Conservation (phyloP, 148 eudicot genomes). For the Chenopodium album region DNA sequence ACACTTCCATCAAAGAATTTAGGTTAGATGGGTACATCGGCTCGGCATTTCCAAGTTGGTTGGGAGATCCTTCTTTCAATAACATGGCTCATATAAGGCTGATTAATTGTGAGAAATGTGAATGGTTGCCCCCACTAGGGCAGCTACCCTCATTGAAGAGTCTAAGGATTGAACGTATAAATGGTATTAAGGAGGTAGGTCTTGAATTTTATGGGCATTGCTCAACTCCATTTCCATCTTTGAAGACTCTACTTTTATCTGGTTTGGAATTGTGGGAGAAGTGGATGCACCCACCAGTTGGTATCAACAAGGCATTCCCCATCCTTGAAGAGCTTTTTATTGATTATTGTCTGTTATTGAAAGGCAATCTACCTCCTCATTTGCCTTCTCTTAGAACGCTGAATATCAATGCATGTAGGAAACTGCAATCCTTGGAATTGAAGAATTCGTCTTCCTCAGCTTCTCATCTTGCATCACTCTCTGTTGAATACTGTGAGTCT, state of each 20-base stretch:
- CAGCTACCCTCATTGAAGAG: slow-evolving; percentile 6
- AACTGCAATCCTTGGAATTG: neutral
- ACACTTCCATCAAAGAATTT: neutral
- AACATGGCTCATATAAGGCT: neutral
- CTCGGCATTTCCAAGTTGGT: neutral
- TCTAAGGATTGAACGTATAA: neutral
- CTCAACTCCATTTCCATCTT: neutral
- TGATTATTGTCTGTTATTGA: neutral
- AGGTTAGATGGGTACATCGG: neutral
- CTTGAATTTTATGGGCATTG: slow-evolving; percentile 5
- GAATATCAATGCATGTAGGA: neutral
- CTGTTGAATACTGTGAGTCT: neutral
- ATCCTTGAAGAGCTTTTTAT: neutral
- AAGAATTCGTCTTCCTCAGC: neutral
- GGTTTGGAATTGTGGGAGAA: neutral
- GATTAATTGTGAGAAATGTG: neutral
- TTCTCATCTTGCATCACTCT: neutral
- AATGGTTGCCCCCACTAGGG: neutral
- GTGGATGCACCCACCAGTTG: slow-evolving; percentile 1
- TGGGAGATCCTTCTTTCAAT: slow-evolving; percentile 12
- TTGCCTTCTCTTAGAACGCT: neutral
- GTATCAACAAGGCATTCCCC: neutral
- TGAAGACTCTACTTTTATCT: neutral
- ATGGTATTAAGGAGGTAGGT: slow-evolving; percentile 11
- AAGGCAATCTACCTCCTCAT: neutral